Percentiles rank a stretch among this genome's conserved stretches.
phyloP scores from a whole-genome alignment of 2,329 filamentous ascomycete genomes.

The Colletotrichum eleusines region DNA sequence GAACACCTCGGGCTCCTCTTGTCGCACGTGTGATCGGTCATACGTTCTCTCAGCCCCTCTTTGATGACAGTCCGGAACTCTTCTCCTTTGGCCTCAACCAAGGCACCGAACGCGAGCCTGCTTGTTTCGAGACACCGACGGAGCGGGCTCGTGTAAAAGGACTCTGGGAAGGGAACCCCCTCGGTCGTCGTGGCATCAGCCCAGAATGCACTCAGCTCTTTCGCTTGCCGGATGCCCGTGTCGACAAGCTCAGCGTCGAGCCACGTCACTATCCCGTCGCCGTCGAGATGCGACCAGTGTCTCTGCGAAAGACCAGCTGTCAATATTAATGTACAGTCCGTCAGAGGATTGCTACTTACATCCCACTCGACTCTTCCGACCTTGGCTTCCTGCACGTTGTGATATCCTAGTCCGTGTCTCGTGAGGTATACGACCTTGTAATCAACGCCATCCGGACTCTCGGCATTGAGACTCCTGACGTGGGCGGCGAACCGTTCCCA shows the following conservation, averaged over 20 bases:
- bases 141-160: constrained; percentile 69
- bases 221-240: constrained; percentile 65
- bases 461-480: constrained; percentile 59
- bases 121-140: constrained; percentile 70
- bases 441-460: constrained; percentile 54
- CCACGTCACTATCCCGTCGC: constrained; percentile 54
- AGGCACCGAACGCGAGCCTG: constrained; percentile 60
- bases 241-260: constrained; percentile 63
- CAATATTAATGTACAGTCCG: background rate
- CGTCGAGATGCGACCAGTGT: constrained; percentile 55
- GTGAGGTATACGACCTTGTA: constrained; percentile 69
- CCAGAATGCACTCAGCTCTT: constrained; percentile 65
- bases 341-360: constrained; percentile 45
- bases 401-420: constrained; percentile 67
- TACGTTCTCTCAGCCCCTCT: constrained; percentile 69
- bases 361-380: constrained; percentile 71
- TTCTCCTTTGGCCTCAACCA: constrained; percentile 52
- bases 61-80: constrained; percentile 66
- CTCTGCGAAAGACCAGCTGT: constrained; percentile 43
- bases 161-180: constrained; percentile 64
- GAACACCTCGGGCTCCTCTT: constrained; percentile 61
- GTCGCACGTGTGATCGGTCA: constrained; percentile 73
- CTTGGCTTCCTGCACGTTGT: constrained; percentile 63
- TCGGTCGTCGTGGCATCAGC: constrained; percentile 55
- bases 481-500: constrained; percentile 66